A percentile compares a stretch with the other conserved stretches of the same genome.
Evolutionary conservation across 306 rosid species (phyloP).

Genomic region (Ochetophila trinervis): DNA sequence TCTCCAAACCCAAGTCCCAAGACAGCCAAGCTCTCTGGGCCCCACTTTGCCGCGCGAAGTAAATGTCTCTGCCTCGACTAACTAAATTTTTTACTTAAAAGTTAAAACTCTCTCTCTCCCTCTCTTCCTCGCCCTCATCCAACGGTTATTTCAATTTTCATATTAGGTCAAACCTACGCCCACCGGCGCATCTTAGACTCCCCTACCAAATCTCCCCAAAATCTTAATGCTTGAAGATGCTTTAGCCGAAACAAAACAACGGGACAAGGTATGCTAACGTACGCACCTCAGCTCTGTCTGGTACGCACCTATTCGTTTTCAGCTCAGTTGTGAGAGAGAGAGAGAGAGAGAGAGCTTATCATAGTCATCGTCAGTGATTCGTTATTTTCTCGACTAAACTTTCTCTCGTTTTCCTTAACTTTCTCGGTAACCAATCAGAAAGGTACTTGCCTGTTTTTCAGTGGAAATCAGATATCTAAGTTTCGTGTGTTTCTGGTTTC

Average conservation of each 20-base stretch:
- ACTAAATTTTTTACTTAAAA: not conserved
- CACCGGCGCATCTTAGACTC: slow-evolving; percentile 8
- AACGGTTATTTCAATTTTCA: slow-evolving; percentile 18
- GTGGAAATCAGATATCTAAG: not conserved
- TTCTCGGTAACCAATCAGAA: slow-evolving; percentile 30
- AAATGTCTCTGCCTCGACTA: not conserved
- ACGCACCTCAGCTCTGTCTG: slow-evolving; percentile 17
- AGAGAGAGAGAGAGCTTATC: slow-evolving; percentile 7
- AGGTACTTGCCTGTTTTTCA: slow-evolving; percentile 1
- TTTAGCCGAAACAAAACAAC: no score
- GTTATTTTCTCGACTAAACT: not conserved
- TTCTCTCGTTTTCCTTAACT: slow-evolving; percentile 19
- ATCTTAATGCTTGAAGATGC: not conserved
- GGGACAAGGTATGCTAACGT: slow-evolving; percentile 17
- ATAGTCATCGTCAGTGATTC: not conserved
- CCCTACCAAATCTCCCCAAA: not conserved
- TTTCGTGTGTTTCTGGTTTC: not conserved
- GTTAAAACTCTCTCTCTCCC: slow-evolving; percentile 1
- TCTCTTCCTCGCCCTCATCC: not conserved
- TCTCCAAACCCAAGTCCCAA: slow-evolving; percentile 17
- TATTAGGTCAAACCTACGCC: not conserved
- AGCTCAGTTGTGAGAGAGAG: slow-evolving; percentile 24
- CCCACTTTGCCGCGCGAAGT: slow-evolving; percentile 23
- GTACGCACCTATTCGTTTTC: not conserved
- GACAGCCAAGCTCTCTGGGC: not conserved